Base-by-base conservation (phyloP, 495 filamentous ascomycete species). In the Physcia stellaris region DNA sequence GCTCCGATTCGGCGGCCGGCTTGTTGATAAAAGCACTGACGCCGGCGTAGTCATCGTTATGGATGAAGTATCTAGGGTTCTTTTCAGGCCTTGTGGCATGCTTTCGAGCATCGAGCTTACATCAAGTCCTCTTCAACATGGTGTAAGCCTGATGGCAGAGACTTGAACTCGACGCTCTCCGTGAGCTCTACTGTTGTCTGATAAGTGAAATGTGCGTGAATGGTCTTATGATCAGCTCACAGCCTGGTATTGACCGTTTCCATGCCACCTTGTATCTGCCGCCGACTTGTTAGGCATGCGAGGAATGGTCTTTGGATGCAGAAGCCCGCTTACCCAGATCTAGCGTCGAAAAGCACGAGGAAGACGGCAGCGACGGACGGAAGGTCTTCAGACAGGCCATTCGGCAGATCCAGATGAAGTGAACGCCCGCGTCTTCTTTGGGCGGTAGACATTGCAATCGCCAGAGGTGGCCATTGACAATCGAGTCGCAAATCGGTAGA, bases 121-220 rank as follows among this genome's bases (percentile, higher is more conserved):
- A 98, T 80, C 11, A 95, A 63, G 56, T 98, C 90, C 37, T 85
- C 75, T 32, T 77, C 64, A 7, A 95, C 83, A 41, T 83, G 83
- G 62, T 98, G 90, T 31, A 95, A 59, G 26, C 90, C 90, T 0
- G 87, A 94, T 1, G 90, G 90, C 29, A 98, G 68, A 37, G 75
- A 87, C 59, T 94, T 94, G 70, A 82, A 98, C 56, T 98, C 90
- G 37, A 96, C 86, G 30, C 77, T 76, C 27, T 85, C 84, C 53
- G 92, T 85, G 32, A 98, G 70, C 43, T 85, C 73, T 35, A 94
- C 77, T 79, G 39, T 45, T 48, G 28, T 37, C 40, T 35, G 42
- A n/a, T 37, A 23, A 23, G 41, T 24, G 21, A 51, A 24, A 40
- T 43, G 27, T 48, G 38, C 24, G 46, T 41, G 29, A 48, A 44